phyloP scores from a whole-genome alignment of 208 protist genomes.

The Acanthamoeba polyphaga region DNA sequence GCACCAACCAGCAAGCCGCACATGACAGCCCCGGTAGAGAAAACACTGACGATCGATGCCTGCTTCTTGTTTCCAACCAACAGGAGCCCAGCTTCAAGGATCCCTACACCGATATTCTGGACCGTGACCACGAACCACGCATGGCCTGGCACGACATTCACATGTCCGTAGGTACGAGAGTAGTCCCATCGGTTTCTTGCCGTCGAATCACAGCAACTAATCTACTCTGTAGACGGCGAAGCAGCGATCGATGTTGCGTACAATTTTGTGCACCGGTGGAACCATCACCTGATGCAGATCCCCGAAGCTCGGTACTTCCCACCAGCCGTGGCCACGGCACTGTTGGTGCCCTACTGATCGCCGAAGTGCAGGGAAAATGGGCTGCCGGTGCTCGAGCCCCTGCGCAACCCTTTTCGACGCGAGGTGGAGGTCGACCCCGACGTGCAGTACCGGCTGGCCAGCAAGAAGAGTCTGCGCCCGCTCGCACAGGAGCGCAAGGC shows the following conservation, averaged over 20 bases:
- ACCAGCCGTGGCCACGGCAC: neutral
- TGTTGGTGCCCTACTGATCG: neutral
- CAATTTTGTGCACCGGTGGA: constrained; percentile 73
- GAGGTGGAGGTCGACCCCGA: constrained; percentile 42
- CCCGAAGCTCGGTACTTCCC: constrained; percentile 2
- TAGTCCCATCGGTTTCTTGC: no score
- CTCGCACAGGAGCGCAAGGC: neutral
- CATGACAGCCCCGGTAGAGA: neutral
- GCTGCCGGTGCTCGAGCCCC: constrained; percentile 18
- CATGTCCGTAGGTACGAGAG: constrained; percentile 61
- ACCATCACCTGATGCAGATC: constrained; percentile 29
- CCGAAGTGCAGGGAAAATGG: neutral
- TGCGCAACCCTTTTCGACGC: neutral
- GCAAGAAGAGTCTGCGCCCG: constrained; percentile 14
- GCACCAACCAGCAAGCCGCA: no score
- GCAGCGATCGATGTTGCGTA: constrained; percentile 68
- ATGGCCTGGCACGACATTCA: constrained; percentile 76
- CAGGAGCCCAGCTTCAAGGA: constrained; percentile 55
- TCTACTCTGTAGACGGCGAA: constrained; percentile 67
- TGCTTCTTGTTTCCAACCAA: neutral
- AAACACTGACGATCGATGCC: neutral
- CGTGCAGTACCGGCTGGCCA: neutral
- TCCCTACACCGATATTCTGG: constrained; percentile 28
- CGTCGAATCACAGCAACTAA: no score
- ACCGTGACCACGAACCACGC: constrained; percentile 40